A percentile compares a stretch with the other conserved stretches of the same genome.
Evolutionary conservation across 2,329 filamentous ascomycete species (phyloP).

Genomic region (Sporothrix pseudoabietina): DNA sequence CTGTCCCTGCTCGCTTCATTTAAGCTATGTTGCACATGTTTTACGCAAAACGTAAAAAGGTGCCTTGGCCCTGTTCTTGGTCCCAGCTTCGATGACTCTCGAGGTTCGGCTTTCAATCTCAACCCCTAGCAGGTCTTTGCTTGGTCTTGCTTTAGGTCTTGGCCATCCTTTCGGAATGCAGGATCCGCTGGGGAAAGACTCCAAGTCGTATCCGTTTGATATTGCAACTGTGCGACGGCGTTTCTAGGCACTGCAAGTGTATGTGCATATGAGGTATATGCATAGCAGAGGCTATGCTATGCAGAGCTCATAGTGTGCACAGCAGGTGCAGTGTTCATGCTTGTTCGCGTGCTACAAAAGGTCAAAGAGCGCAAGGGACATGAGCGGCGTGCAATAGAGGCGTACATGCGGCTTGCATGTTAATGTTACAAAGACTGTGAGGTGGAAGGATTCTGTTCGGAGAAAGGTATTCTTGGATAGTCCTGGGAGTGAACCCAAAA

Average conservation of each 20-base stretch:
- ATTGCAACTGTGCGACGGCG: constrained; percentile 4
- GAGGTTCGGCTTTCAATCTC: background rate
- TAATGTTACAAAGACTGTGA: background rate
- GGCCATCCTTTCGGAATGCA: background rate
- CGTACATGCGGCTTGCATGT: background rate
- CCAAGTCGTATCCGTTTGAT: background rate
- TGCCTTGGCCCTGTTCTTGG: background rate
- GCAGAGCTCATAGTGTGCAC: background rate
- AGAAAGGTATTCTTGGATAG: background rate
- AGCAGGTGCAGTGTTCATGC: background rate
- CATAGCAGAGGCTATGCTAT: background rate
- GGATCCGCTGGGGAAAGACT: background rate
- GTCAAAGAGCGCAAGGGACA: background rate
- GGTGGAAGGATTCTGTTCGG: background rate
- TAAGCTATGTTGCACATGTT: constrained; percentile 3
- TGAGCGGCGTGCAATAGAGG: constrained; percentile 2
- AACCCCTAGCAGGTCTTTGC: background rate
- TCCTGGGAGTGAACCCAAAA: background rate
- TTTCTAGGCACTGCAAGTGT: background rate
- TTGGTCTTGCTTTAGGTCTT: background rate
- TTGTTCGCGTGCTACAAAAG: background rate
- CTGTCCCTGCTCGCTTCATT: background rate
- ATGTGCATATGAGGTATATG: background rate
- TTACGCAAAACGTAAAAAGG: background rate
- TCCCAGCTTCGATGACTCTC: background rate